phyloP scores from a whole-genome alignment of 1,139 yeast species.

The Lodderomyces parapsilosis region DNA sequence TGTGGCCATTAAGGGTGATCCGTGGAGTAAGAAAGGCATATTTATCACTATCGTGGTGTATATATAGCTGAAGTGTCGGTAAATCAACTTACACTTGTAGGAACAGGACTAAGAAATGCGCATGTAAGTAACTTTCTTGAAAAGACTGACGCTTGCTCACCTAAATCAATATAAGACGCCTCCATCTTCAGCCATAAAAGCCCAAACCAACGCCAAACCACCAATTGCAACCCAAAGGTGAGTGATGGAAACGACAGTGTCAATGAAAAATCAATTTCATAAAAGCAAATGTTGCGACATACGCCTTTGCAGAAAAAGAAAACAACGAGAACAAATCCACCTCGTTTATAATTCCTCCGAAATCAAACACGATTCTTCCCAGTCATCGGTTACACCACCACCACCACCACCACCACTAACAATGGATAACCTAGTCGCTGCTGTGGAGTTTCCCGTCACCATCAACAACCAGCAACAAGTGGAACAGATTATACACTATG shows the following conservation, averaged over 20 bases:
- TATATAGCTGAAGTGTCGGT: no score
- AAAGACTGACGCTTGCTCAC: no score
- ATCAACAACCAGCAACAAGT: slow-evolving; percentile 16
- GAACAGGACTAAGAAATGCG: no score
- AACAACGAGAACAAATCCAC: no score
- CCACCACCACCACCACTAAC: not conserved
- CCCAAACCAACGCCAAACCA: no score
- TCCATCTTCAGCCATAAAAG: no score
- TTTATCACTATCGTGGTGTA: no score
- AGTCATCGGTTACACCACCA: not conserved
- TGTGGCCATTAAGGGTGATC: no score
- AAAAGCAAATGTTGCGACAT: not conserved
- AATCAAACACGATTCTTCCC: not conserved
- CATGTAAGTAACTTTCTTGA: no score
- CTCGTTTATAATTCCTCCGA: slow-evolving; percentile 1
- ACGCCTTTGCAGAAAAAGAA: not conserved
- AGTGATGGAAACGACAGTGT: not conserved
- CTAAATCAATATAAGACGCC: no score
- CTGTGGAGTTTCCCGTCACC: slow-evolving; percentile 17
- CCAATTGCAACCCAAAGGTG: not conserved
- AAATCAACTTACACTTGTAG: no score
- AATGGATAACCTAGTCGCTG: slow-evolving; percentile 10
- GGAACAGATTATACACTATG: slow-evolving; percentile 10
- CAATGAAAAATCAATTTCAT: not conserved
- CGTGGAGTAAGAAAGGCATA: no score